These are phyloP conservation scores for Elongisporangium prolatum DNA, from an alignment of 352 stramenopile species.

Conservation along the genomic window DNA sequence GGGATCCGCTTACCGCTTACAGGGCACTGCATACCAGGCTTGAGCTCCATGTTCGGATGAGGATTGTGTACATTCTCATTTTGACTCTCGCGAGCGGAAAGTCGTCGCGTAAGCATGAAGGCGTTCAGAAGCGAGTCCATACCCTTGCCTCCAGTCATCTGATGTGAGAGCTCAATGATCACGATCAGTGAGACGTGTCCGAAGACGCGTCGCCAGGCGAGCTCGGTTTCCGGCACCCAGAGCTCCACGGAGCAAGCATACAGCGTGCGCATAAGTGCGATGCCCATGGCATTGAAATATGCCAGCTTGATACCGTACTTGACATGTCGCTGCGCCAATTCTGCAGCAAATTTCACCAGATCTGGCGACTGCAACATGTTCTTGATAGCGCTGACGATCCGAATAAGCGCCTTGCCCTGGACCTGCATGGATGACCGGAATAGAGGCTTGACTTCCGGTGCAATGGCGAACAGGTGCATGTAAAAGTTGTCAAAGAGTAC, in stretches of 20 bases:
- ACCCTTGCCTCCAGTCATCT: conserved; percentile 1
- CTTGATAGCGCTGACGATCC: conserved; percentile 33
- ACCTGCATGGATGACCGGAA: conserved; percentile 36
- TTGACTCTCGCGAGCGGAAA: neutral
- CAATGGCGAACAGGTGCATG: conserved; percentile 29
- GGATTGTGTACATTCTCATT: conserved; percentile 1
- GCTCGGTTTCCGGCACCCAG: conserved; percentile 21
- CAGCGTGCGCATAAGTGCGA: conserved; percentile 20
- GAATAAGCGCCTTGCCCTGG: conserved; percentile 34
- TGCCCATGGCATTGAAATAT: conserved; percentile 30
- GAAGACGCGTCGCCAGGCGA: conserved; percentile 23
- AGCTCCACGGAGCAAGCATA: conserved; percentile 20
- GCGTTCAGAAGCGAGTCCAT: neutral
- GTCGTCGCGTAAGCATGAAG: neutral
- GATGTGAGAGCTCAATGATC: conserved; percentile 11
- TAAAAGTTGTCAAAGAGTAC: conserved; percentile 40
- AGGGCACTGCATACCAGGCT: conserved; percentile 12
- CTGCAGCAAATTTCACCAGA: conserved; percentile 16
- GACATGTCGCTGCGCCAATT: conserved; percentile 27
- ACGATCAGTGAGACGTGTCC: conserved; percentile 21
- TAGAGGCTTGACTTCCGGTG: conserved; percentile 29
- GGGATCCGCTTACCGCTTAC: conserved; percentile 19
- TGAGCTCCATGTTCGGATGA: conserved; percentile 6
- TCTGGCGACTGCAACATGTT: conserved; percentile 28
- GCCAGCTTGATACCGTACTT: conserved; percentile 30